A percentile compares a stretch with the other conserved stretches of the same genome.
phyloP scores from a whole-genome alignment of 768 basidiomycete genomes.

The Asterophora lycoperdoides region DNA sequence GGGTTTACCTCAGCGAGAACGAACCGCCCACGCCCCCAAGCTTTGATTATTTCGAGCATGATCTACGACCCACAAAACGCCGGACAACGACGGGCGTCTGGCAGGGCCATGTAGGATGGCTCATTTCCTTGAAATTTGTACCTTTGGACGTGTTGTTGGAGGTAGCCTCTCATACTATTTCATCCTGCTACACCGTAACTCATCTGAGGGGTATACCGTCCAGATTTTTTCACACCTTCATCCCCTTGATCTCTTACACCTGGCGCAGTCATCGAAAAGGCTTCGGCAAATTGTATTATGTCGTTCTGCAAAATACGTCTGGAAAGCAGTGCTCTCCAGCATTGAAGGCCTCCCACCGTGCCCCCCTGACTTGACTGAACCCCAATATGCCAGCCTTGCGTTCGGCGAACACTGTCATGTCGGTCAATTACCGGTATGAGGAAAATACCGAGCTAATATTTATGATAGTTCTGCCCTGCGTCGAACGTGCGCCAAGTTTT shows the following conservation, averaged over 20 bases:
- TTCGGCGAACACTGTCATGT: constrained; percentile 27
- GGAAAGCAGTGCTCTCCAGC: constrained; percentile 23
- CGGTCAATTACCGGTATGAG: constrained; percentile 4
- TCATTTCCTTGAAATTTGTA: background rate
- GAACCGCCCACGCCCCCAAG: constrained; percentile 5
- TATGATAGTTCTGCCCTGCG: constrained; percentile 29
- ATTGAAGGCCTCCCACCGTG: constrained; percentile 29
- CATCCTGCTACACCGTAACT: background rate
- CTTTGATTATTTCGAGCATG: constrained; percentile 5
- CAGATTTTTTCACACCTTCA: constrained; percentile 34
- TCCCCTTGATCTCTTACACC: constrained; percentile 34
- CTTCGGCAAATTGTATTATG: constrained; percentile 32
- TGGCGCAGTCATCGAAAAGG: constrained; percentile 34
- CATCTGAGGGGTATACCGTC: background rate
- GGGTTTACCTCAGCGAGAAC: constrained; percentile 2
- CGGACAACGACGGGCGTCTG: background rate
- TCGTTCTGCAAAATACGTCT: constrained; percentile 27
- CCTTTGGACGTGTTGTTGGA: constrained; percentile 23
- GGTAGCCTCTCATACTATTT: constrained; percentile 3
- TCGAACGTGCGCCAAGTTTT: constrained; percentile 27
- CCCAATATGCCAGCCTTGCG: constrained; percentile 31
- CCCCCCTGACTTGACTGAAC: constrained; percentile 34
- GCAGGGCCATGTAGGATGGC: background rate
- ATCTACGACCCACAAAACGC: constrained; percentile 1
- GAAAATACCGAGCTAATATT: background rate